Evolutionary conservation across 345 rosid genomes (phyloP).

Genomic region (Iberis pinnata): DNA sequence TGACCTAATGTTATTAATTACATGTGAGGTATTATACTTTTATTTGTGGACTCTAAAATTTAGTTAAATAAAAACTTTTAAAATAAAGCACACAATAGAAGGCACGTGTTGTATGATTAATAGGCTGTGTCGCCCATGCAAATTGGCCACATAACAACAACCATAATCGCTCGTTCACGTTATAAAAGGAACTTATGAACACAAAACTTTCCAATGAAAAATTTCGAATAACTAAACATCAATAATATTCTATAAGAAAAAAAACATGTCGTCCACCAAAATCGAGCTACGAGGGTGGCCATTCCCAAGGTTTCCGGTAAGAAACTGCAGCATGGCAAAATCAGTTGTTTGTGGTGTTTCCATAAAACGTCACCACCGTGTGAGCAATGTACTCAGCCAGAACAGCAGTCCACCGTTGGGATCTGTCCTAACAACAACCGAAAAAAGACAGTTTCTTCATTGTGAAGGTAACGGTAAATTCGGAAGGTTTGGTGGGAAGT

Average conservation of each 20-base stretch:
- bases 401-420: not conserved
- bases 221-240: not conserved
- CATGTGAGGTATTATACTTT: no score
- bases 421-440: slow-evolving; percentile 16
- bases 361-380: not conserved
- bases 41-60: no score
- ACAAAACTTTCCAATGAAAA: not conserved
- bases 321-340: slow-evolving; percentile 10
- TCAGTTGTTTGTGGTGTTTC: slow-evolving; percentile 14
- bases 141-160: no score
- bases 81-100: no score
- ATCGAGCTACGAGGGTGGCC: slow-evolving; percentile 7
- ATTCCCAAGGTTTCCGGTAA: slow-evolving; percentile 5
- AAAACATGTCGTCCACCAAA: slow-evolving; percentile 18
- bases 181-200: slow-evolving; percentile 5
- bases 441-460: not conserved
- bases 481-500: slow-evolving; percentile 76
- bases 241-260: not conserved
- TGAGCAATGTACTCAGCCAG: not conserved
- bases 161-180: not conserved
- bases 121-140: no score
- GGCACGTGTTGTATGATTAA: no score
- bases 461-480: slow-evolving; percentile 26
- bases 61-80: no score
- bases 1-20: no score